Percentiles rank a stretch among this genome's conserved stretches.
phyloP scores from a whole-genome alignment of 2,329 filamentous ascomycete species.

The Amphichorda felina region DNA sequence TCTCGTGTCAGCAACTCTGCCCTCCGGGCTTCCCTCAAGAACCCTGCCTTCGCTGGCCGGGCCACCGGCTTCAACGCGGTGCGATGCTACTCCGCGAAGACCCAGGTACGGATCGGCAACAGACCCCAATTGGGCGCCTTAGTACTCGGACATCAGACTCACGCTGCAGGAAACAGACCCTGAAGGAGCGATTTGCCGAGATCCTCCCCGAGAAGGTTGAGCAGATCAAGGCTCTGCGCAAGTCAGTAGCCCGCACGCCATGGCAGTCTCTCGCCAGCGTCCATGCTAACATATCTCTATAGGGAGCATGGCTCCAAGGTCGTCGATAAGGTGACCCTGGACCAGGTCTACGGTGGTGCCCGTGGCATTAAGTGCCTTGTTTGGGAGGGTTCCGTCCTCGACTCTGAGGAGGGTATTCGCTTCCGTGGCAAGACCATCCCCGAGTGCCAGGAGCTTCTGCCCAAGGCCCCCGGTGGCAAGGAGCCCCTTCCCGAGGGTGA shows the following conservation, averaged over 20 bases:
- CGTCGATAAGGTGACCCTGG: conserved; percentile 92
- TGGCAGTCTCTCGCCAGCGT: background rate
- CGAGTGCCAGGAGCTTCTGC: conserved; percentile 94
- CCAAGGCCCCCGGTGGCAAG: conserved; percentile 91
- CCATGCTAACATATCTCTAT: conserved; percentile 7
- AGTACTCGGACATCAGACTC: background rate
- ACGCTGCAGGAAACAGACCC: conserved; percentile 45
- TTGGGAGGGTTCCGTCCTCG: conserved; percentile 97
- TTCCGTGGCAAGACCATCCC: conserved; percentile 99
- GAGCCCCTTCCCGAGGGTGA: conserved; percentile 92
- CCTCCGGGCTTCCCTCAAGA: conserved; percentile 64
- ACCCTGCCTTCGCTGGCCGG: conserved; percentile 56
- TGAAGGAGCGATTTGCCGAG: conserved; percentile 98
- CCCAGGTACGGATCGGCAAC: conserved; percentile 48
- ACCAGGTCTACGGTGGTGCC: conserved; percentile 98
- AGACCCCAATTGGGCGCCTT: background rate
- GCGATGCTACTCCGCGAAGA: conserved; percentile 89
- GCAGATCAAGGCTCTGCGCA: conserved; percentile 97
- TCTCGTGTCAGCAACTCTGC: conserved; percentile 71
- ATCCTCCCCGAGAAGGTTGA: conserved; percentile 93
- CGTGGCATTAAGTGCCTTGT: conserved; percentile 98
- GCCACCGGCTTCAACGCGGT: conserved; percentile 67
- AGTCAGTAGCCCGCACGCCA: conserved; percentile 46
- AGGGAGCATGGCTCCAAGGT: conserved; percentile 95
- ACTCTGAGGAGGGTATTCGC: conserved; percentile 97